These are phyloP conservation scores for Colletotrichum cereale DNA, from an alignment of 2,329 filamentous ascomycete genomes.

Conservation along the genomic window DNA sequence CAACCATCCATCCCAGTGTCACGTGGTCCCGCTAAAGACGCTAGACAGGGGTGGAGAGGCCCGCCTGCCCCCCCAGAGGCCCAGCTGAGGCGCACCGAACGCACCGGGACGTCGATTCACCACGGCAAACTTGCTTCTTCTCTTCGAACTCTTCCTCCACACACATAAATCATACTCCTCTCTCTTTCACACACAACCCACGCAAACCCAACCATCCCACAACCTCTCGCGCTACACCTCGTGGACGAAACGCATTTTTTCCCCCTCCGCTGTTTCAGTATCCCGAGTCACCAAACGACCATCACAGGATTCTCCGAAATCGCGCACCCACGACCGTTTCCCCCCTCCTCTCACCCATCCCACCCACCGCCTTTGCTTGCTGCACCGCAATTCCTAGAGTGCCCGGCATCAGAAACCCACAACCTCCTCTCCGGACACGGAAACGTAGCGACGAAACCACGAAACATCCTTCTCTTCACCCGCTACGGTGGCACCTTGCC, in stretches of 20 bases:
- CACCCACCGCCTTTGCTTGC: background rate
- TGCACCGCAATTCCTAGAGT: constrained; percentile 28
- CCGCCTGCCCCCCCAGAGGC: constrained; percentile 33
- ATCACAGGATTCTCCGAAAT: constrained; percentile 19
- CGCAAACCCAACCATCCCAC: constrained; percentile 23
- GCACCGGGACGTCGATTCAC: constrained; percentile 14
- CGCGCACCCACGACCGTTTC: constrained; percentile 19
- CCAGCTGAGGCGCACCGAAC: constrained; percentile 36
- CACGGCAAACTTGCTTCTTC: constrained; percentile 40
- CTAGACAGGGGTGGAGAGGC: constrained; percentile 28
- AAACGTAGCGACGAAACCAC: constrained; percentile 26
- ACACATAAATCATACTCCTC: constrained; percentile 22
- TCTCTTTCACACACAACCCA: background rate
- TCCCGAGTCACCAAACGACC: constrained; percentile 30
- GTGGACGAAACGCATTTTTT: constrained; percentile 38
- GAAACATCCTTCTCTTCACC: constrained; percentile 3
- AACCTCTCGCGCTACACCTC: constrained; percentile 35
- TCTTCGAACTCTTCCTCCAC: constrained; percentile 23
- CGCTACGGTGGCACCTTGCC: background rate
- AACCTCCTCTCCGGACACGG: constrained; percentile 19
- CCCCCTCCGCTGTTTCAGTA: constrained; percentile 31
- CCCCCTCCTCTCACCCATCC: background rate
- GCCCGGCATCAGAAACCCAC: constrained; percentile 19
- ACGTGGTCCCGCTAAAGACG: constrained; percentile 27
- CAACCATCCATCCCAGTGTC: background rate